Evolutionary conservation across 345 rosid species (phyloP), one percentile per base, ranked within the genome.

Genomic region (Sisymbrium altissimum): DNA sequence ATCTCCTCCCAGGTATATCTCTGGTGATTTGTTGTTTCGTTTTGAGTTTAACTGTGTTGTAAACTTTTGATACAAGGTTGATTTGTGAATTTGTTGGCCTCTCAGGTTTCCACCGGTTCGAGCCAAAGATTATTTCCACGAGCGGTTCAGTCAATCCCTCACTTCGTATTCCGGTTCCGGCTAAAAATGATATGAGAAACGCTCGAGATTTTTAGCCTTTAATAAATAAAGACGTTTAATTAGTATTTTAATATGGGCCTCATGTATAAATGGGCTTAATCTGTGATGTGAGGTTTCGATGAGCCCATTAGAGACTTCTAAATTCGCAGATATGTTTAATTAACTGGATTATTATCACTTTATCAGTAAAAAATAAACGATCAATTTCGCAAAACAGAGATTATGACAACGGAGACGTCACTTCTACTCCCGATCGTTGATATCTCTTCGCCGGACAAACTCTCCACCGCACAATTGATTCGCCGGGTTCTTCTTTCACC

Each of bases 21-120:
- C n/a, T n/a, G 14, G 0, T 67, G 2, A n/a, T 25, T 41, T 38
- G 7, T 5, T 43, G 8, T 54, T 40, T 39, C 12, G 5, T 6
- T 14, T 23, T n/a, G n/a, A n/a, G n/a, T n/a, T n/a, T n/a, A n/a
- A n/a, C n/a, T n/a, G n/a, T n/a, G n/a, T 1, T 21, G 32, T 46
- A 36, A 10, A 33, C 0, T 13, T 19, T 30, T 46, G 23, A 21
- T 3, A 41, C 23, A 33, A 15, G 13, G 21, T 33, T 35, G 38
- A 70, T 40, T 73, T 30, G 30, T 41, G 55, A 44, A 41, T 14
- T 25, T 45, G 17, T 66, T 57, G 52, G 52, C 25, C 53, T 1
- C 25, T 68, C 85, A 92, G 97, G 80, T 90, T 88, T 82, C 81
- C 95, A 38, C 90, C 91, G 0, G 80, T 92, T 8, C 84, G 86